Evolutionary conservation across 176 grass and related monocot genomes (phyloP).

Genomic region (Musa itinerans): DNA sequence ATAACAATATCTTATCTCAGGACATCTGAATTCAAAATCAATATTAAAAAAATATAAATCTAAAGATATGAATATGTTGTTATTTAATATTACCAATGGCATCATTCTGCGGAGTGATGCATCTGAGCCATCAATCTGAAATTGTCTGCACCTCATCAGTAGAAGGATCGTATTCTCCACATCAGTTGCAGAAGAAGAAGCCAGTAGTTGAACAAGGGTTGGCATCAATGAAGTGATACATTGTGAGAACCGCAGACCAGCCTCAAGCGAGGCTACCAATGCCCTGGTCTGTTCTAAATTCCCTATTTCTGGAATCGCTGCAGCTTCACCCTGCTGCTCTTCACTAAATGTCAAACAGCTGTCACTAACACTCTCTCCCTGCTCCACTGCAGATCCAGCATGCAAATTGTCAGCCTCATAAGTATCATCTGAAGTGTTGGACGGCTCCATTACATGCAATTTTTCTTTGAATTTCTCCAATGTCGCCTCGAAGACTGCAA

Average conservation of each 20-base stretch:
- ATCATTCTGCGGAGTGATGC: conserved; percentile 77
- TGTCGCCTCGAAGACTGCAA: conserved; percentile 67
- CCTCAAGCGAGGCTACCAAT: conserved; percentile 91
- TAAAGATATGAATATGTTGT: conserved; percentile 16
- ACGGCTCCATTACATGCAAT: conserved; percentile 53
- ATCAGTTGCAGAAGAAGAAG: conserved; percentile 88
- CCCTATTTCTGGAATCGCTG: conserved; percentile 51
- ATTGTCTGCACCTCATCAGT: conserved; percentile 93
- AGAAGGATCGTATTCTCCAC: conserved; percentile 90
- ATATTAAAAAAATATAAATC: conserved; percentile 1
- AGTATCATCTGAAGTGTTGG: conserved; percentile 27
- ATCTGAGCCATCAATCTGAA: conserved; percentile 97
- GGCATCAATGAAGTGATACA: conserved; percentile 80
- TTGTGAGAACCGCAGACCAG: conserved; percentile 73
- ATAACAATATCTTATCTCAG: not conserved
- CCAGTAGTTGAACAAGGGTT: conserved; percentile 71
- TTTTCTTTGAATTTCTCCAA: conserved; percentile 84
- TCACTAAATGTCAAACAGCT: conserved; percentile 70
- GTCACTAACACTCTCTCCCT: conserved; percentile 73
- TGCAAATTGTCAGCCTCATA: conserved; percentile 15
- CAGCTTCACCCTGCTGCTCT: conserved; percentile 45
- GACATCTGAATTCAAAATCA: not conserved
- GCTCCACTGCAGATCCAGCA: conserved; percentile 34
- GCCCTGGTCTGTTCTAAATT: conserved; percentile 90
- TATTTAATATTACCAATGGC: conserved; percentile 49